Base-by-base conservation (phyloP, 805 yeast species). In the Schizosaccharomyces osmophilus region DNA sequence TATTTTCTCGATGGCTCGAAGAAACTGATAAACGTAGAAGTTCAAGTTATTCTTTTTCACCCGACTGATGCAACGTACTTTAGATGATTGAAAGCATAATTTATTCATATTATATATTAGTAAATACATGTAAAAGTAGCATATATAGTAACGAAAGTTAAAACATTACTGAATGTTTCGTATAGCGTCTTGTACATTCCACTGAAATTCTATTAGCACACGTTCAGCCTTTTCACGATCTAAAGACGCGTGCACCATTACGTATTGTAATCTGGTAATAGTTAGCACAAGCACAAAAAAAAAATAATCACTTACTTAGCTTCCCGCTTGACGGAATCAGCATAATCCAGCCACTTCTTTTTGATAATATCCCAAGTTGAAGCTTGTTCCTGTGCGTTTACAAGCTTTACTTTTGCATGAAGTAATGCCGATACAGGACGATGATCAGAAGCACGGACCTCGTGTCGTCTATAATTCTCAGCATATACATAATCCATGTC, bases 371-470 rank as follows among this genome's bases (percentile, higher is more conserved):
- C 57, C 57, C 57, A 51, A 3, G n/a, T 59, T 22, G 24, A 58
- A 24, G 24, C 41, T 42, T 57, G 43, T n/a, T 31, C 43, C 5
- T 57, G 39, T 1, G 60, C 42, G 5, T 89, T 82, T 26, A 87
- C 77, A 11, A 85, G 79, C 48, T 80, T 80, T 4, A 85, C 82
- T 32, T 73, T 74, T 0, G 87, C 83, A 26, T 71, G 71, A 69
- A 84, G 89, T 1, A 79, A 71, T 0, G 88, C 95, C 68, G 78
- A 80, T 0, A 90, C 96, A 0, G 97, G 97, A 59, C 94, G 74
- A 70, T 90, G 98, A 68, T 90, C 98, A 0, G 95, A 86, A 66
- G 85, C 84, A 19, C 74, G 70, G 24, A 86, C 75, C 24, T 75
- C 79, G 9, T 77, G 79, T 60, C 83, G 75, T 15, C 80, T 77